phyloP scores from a whole-genome alignment of 148 eudicot genomes.

The Silene latifolia region DNA sequence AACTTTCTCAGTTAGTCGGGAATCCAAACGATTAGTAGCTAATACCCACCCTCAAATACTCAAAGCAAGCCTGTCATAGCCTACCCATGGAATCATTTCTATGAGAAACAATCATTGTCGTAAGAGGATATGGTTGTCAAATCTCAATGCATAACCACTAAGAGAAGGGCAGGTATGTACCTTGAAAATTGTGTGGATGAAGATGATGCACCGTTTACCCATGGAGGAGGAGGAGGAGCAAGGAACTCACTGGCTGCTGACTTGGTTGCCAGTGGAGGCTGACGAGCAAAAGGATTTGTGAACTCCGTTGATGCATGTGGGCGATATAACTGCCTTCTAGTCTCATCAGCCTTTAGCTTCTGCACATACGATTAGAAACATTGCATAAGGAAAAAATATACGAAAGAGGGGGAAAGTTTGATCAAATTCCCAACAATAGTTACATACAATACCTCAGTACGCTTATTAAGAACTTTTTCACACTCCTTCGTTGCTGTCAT shows the following conservation, averaged over 20 bases:
- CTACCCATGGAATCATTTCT: neutral
- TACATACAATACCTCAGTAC: conserved; percentile 59
- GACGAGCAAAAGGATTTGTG: conserved; percentile 68
- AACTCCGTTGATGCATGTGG: conserved; percentile 52
- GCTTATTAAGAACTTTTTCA: conserved; percentile 74
- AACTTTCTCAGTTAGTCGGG: neutral
- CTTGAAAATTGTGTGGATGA: conserved; percentile 62
- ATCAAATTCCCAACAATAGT: conserved; percentile 1
- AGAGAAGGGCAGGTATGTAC: conserved; percentile 21
- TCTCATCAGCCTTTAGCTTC: conserved; percentile 73
- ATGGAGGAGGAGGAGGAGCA: conserved; percentile 59
- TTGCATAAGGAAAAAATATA: neutral
- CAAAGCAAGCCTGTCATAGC: neutral
- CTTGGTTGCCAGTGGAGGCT: conserved; percentile 57
- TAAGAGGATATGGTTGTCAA: neutral
- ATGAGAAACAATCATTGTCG: neutral
- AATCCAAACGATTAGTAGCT: neutral
- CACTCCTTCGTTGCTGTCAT: conserved; percentile 79
- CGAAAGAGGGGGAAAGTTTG: neutral
- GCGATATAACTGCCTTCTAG: conserved; percentile 62
- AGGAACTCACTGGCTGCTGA: conserved; percentile 40
- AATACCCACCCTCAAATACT: neutral
- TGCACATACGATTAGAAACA: conserved; percentile 24
- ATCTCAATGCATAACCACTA: neutral
- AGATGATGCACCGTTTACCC: conserved; percentile 58